Evolutionary conservation across 495 filamentous ascomycete genomes (phyloP).

Genomic region (Bathelium albidoporum): DNA sequence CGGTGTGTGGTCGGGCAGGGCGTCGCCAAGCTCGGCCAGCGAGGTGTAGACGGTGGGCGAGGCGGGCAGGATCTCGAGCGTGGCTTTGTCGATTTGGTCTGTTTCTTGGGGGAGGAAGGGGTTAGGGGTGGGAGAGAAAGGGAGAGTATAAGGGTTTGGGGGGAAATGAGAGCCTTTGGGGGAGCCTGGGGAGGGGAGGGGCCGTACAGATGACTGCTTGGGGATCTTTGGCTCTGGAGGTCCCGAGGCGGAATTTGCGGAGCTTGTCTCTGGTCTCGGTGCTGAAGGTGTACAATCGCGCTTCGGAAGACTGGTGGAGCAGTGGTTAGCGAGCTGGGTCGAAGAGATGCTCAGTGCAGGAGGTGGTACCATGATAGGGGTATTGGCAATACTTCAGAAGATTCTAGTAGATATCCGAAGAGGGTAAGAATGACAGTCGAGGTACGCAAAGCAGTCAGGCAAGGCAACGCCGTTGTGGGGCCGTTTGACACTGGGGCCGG

Average conservation of each 20-base stretch:
- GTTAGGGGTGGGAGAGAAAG: conserved; percentile 4
- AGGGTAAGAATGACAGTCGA: not conserved
- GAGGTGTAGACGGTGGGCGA: conserved; percentile 70
- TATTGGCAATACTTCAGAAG: not conserved
- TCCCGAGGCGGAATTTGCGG: conserved; percentile 83
- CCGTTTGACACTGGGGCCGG: not conserved
- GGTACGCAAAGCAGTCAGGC: not conserved
- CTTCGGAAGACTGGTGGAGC: conserved; percentile 56
- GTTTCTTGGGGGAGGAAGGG: conserved; percentile 15
- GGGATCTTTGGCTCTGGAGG: conserved; percentile 74
- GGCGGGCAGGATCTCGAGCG: conserved; percentile 68
- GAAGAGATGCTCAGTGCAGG: not conserved
- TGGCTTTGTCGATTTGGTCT: conserved; percentile 82
- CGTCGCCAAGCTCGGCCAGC: conserved; percentile 69
- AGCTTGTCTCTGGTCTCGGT: conserved; percentile 75
- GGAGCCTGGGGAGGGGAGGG: not conserved
- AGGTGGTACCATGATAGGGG: not conserved
- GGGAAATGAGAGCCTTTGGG: conserved; percentile 2
- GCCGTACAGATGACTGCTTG: conserved; percentile 87
- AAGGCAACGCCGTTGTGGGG: not conserved
- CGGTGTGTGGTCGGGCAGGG: conserved; percentile 85
- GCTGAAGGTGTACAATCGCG: conserved; percentile 87
- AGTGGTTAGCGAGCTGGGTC: not conserved
- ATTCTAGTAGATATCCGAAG: not conserved
- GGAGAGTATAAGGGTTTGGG: not conserved